Evolutionary conservation across 805 yeast genomes (phyloP).

Genomic region (Yarrowia osloensis): DNA sequence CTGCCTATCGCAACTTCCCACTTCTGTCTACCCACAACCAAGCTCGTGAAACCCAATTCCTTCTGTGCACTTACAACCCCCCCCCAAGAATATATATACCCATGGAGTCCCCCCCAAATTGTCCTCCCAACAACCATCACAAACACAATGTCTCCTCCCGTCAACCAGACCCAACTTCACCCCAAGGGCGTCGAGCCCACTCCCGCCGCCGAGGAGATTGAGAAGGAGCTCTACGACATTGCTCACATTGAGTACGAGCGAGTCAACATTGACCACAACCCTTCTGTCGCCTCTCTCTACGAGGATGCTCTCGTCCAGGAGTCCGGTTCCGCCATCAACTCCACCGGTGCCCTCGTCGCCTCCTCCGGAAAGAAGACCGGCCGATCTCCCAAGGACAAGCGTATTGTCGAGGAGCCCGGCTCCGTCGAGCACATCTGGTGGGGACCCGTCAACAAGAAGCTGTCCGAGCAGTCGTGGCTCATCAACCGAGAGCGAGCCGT

Average conservation of each 20-base stretch:
- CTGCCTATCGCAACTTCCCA: too few relatives aligned
- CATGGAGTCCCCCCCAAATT: background rate
- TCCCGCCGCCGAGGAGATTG: slow-evolving; percentile 47
- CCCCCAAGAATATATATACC: slow-evolving; percentile 31
- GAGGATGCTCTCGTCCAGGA: slow-evolving; percentile 88
- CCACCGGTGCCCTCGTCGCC: slow-evolving; percentile 94
- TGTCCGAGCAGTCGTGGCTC: slow-evolving; percentile 90
- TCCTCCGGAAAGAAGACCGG: slow-evolving; percentile 96
- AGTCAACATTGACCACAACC: slow-evolving; percentile 65
- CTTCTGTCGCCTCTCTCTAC: slow-evolving; percentile 88
- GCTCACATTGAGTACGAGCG: slow-evolving; percentile 49
- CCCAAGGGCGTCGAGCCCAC: slow-evolving; percentile 48
- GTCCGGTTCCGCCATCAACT: slow-evolving; percentile 84
- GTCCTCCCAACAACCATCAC: background rate
- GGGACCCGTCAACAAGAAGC: slow-evolving; percentile 98
- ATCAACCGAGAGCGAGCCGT: slow-evolving; percentile 95
- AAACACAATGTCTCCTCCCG: slow-evolving; percentile 42
- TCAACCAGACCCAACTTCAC: slow-evolving; percentile 47
- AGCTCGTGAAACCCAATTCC: too few relatives aligned
- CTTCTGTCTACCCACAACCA: too few relatives aligned
- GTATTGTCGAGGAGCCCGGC: slow-evolving; percentile 92
- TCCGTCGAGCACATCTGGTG: slow-evolving; percentile 90
- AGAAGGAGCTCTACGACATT: slow-evolving; percentile 44
- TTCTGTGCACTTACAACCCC: too few relatives aligned
- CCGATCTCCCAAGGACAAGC: slow-evolving; percentile 96